Evolutionary conservation across 2,329 filamentous ascomycete genomes (phyloP), one percentile per base, ranked within the genome.

Genomic region (Dactylellina parvicollis): DNA sequence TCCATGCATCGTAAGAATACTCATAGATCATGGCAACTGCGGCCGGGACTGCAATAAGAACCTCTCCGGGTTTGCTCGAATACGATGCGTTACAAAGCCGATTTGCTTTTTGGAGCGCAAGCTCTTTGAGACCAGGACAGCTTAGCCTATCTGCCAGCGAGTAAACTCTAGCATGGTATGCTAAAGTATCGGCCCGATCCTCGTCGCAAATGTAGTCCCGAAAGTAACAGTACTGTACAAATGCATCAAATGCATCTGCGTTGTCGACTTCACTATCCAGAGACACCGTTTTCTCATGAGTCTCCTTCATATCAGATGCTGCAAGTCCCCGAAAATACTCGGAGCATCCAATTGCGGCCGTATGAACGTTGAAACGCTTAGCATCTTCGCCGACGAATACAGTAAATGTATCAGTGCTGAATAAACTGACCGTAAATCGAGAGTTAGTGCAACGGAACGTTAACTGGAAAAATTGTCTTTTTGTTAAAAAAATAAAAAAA

Each of bases 221-320:
- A 16, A 59, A 50, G 22, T 69, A 69, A 22, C 64, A 69, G n/a
- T 60, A 60, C 47, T 69, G 64, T n/a, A 69, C 54, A n/a, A 69
- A 69, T 16, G 30, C 40, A 1, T 59, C 46, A 18, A 69, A 69
- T 20, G 64, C 64, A 7, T 54, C 54, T 1, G 36, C 30, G 12
- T 40, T 54, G 18, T 70, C 65, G 3, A 62, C 49, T 50, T 70
- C 65, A 16, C 40, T 42, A 10, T 47, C 34, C 16, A 70, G 24
- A 28, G 56, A 14, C 1, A 62, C 65, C 1, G 30, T 50, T 36
- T 57, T 62, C 12, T 62, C 49, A 9, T 38, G 65, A 5, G 14
- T 4, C 20, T 70, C 65, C 7, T 42, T 36, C 65, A 62, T 62
- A 10, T 50, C 34, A 14, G 65, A 70, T 8, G 65, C 26, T 22